These are phyloP conservation scores for Teunomyces tritomae DNA, from an alignment of 805 yeast genomes.

Conservation along the genomic window DNA sequence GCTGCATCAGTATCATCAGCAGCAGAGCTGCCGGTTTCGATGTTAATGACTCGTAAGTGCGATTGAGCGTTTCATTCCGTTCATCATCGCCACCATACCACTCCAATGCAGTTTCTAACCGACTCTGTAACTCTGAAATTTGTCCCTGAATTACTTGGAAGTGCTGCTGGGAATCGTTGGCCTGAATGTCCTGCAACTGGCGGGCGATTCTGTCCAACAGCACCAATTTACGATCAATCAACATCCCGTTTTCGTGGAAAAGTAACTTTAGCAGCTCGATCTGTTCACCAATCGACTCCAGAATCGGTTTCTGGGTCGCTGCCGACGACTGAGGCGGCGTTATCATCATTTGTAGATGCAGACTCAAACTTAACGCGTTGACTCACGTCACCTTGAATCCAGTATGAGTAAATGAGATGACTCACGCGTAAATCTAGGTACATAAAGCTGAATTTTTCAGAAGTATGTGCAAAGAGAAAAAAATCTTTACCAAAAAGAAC, in stretches of 20 bases:
- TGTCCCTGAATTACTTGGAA: conserved; percentile 4
- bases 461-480: neutral
- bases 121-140: conserved; percentile 7
- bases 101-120: conserved; percentile 1
- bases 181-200: neutral
- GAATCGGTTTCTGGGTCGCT: neutral
- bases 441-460: neutral
- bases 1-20: neutral
- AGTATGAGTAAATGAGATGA: neutral
- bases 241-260: conserved; percentile 8
- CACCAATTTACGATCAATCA: conserved; percentile 8
- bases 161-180: neutral
- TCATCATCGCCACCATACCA: conserved; percentile 5
- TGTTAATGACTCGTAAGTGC: conserved; percentile 16
- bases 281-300: conserved; percentile 5
- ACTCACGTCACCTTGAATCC: neutral
- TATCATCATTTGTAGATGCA: neutral
- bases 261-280: conserved; percentile 11
- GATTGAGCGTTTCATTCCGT: conserved; percentile 10
- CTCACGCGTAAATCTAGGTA: neutral
- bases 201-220: conserved; percentile 6
- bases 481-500: neutral
- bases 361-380: neutral
- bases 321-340: conserved; percentile 5
- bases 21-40: conserved; percentile 4